Conservation (phyloP, 2,329 filamentous ascomycete genomes). For the Talaromyces piceae region DNA sequence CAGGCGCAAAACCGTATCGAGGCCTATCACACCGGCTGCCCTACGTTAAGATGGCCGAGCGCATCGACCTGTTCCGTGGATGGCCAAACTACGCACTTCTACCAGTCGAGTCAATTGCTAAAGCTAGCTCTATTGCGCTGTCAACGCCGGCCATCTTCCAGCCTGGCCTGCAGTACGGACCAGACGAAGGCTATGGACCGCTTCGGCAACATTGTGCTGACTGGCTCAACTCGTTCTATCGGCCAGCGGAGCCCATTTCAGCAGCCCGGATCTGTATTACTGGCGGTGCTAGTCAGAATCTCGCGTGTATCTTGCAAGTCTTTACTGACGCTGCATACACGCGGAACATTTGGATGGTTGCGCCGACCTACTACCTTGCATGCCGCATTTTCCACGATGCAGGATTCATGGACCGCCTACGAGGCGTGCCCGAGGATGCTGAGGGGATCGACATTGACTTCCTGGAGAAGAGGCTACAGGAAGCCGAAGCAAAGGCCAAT, state of each 20-base stretch:
- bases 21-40: background rate
- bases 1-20: background rate
- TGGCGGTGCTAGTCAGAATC: constrained; percentile 75
- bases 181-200: constrained; percentile 66
- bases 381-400: constrained; percentile 79
- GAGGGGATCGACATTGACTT: constrained; percentile 65
- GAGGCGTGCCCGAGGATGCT: constrained; percentile 66
- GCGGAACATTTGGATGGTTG: constrained; percentile 67
- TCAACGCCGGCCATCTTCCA: constrained; percentile 51
- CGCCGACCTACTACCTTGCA: constrained; percentile 77
- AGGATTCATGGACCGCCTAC: constrained; percentile 61
- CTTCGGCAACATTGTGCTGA: constrained; percentile 59
- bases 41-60: background rate
- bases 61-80: constrained; percentile 39
- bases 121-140: constrained; percentile 55
- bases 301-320: constrained; percentile 68
- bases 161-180: constrained; percentile 69
- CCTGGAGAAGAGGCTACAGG: constrained; percentile 45
- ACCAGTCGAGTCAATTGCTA: constrained; percentile 55
- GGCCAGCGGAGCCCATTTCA: constrained; percentile 32
- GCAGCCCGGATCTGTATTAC: constrained; percentile 67
- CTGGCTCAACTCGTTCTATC: constrained; percentile 63
- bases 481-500: constrained; percentile 41
- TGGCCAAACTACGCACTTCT: constrained; percentile 53
- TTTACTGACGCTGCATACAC: constrained; percentile 76